Conservation (phyloP, 148 eudicot species). For the Agrostemma githago region DNA sequence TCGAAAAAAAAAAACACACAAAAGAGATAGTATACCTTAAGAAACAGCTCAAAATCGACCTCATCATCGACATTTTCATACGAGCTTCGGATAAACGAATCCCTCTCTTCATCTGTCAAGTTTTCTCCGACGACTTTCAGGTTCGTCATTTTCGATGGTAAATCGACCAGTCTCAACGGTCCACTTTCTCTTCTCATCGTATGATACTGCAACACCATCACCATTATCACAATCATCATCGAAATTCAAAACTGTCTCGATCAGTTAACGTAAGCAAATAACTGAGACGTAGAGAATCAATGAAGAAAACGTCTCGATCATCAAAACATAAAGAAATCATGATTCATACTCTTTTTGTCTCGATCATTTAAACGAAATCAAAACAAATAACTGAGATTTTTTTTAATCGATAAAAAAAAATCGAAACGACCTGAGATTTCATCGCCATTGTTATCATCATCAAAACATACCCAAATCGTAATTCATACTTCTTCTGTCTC, state of each 20-base stretch:
- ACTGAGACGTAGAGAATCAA: no score
- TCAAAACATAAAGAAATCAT: no score
- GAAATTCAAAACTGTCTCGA: background rate
- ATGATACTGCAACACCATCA: slow-evolving; percentile 42
- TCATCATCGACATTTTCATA: slow-evolving; percentile 58
- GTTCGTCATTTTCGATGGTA: slow-evolving; percentile 78
- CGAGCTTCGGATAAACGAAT: slow-evolving; percentile 55
- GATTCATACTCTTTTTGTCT: no score
- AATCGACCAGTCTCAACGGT: slow-evolving; percentile 67
- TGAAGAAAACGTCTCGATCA: no score
- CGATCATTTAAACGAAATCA: no score
- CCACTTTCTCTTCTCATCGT: slow-evolving; percentile 87
- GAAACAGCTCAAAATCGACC: slow-evolving; percentile 96
- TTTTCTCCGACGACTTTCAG: slow-evolving; percentile 85
- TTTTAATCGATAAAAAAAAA: no score
- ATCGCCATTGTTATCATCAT: no score
- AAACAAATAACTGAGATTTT: no score
- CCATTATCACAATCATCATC: background rate
- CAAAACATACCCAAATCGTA: no score
- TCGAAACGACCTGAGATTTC: no score
- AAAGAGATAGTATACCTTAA: slow-evolving; percentile 42
- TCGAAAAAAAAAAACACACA: no score
- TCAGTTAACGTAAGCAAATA: background rate
- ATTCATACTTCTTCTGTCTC: no score
- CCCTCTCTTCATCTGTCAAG: slow-evolving; percentile 75